Percentiles rank a stretch among this genome's conserved stretches.
phyloP scores from a whole-genome alignment of 2,329 filamentous ascomycete genomes.

The Neoscytalidium dimidiatum region DNA sequence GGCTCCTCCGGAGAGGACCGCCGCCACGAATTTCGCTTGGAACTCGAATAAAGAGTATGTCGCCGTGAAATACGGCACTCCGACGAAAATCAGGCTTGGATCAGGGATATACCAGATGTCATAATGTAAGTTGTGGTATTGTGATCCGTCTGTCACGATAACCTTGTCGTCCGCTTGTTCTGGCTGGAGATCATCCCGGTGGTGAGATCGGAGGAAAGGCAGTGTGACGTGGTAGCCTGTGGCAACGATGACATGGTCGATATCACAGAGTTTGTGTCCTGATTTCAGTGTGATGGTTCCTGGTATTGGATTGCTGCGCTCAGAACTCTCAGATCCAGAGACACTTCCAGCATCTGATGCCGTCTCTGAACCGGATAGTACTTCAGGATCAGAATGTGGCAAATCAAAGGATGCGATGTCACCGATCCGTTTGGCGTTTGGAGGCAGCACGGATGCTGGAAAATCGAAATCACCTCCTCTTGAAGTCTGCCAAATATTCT shows the following conservation, averaged over 20 bases:
- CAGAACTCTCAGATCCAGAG: background rate
- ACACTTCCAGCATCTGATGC: slow-evolving; percentile 2
- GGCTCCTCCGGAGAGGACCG: slow-evolving; percentile 56
- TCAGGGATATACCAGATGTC: slow-evolving; percentile 73
- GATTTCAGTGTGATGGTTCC: slow-evolving; percentile 55
- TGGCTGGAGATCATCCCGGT: slow-evolving; percentile 46
- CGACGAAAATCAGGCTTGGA: slow-evolving; percentile 64
- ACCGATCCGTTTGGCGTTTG: slow-evolving; percentile 54
- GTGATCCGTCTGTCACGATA: slow-evolving; percentile 65
- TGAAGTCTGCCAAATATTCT: slow-evolving; percentile 56
- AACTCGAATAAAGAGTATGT: slow-evolving; percentile 73
- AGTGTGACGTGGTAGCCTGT: slow-evolving; percentile 71
- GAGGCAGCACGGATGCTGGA: slow-evolving; percentile 55
- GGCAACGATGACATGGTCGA: slow-evolving; percentile 65
- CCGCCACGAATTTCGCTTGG: slow-evolving; percentile 63
- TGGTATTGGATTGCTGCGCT: slow-evolving; percentile 45
- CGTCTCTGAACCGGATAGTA: background rate
- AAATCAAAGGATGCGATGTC: slow-evolving; percentile 53
- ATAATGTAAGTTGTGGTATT: slow-evolving; percentile 67
- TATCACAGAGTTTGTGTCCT: slow-evolving; percentile 53
- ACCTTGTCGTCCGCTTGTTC: slow-evolving; percentile 54
- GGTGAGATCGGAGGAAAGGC: slow-evolving; percentile 61
- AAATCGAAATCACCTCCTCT: slow-evolving; percentile 64
- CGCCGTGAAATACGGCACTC: slow-evolving; percentile 65
- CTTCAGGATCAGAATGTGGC: background rate